Percentiles rank a stretch among this genome's conserved stretches.
Evolutionary conservation across 2,329 filamentous ascomycete species (phyloP).

Genomic region (Coniochaeta sp.): DNA sequence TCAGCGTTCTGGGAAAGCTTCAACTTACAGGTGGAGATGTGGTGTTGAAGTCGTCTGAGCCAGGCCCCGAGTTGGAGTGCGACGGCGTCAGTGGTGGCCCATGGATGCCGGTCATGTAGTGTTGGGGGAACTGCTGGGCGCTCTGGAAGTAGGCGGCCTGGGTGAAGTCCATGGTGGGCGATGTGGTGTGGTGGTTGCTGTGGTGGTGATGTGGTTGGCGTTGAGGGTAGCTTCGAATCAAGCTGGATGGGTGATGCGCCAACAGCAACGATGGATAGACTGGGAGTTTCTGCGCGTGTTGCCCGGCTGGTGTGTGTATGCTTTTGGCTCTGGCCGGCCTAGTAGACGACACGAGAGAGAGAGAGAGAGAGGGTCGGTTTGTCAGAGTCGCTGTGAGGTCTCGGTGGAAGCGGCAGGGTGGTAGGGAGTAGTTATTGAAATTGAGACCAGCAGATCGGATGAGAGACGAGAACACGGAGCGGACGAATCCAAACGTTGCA

Average conservation of each 20-base stretch:
- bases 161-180: slow-evolving; percentile 43
- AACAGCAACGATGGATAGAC: too few relatives aligned
- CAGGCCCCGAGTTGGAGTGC: slow-evolving; percentile 44
- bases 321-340: too few relatives aligned
- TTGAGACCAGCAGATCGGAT: too few relatives aligned
- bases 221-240: not conserved
- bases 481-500: not conserved
- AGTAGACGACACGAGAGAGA: not conserved
- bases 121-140: slow-evolving; percentile 36
- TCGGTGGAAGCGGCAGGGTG: not conserved
- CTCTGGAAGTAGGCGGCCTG: slow-evolving; percentile 41
- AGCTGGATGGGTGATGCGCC: too few relatives aligned
- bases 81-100: slow-evolving; percentile 44
- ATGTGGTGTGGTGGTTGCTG: not conserved
- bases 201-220: too few relatives aligned
- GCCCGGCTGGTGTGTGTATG: too few relatives aligned
- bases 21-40: slow-evolving; percentile 49
- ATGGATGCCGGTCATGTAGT: slow-evolving; percentile 27
- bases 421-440: not conserved
- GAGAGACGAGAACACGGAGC: too few relatives aligned
- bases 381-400: not conserved
- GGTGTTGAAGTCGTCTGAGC: slow-evolving; percentile 47
- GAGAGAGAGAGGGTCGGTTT: not conserved
- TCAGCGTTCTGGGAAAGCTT: slow-evolving; percentile 8
- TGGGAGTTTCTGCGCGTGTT: too few relatives aligned